Base-by-base conservation (phyloP, 176 grass and related monocot genomes). In the Phoenix dactylifera region DNA sequence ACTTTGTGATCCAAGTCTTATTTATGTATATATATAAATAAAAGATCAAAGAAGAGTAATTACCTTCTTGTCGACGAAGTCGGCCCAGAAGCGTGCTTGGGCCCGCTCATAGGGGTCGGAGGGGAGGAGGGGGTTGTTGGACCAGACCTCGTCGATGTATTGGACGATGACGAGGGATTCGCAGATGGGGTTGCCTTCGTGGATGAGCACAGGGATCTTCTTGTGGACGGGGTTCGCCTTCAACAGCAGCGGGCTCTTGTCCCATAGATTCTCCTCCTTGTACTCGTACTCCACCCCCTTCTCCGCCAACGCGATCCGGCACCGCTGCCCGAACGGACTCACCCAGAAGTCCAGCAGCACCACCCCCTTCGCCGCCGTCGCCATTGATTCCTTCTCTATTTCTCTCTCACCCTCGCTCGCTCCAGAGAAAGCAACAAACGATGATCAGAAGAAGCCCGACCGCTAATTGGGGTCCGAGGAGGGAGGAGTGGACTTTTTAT, bases 221-320 rank as follows among this genome's bases (percentile, higher is more conserved):
- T 4, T 80, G 72, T 89, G 69, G 22, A 95, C 30, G 22, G 89
- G 89, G 63, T 95, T 95, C 68, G 71, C 68, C n/a, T 81, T 56
- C 44, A 89, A 76, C 65, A 95, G 74, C 56, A 83, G 55, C 0
- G 63, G 15, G 79, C 89, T 89, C 78, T 90, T 85, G 7, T 65
- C n/a, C 4, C 0, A 5, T 10, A 89, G 54, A 65, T 86, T 75
- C 79, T 95, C 62, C 22, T 78, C 10, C 52, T 48, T 80, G 58
- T 78, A 84, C 69, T 89, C 89, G 66, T 65, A 86, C 65, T 69
- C 52, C 39, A 95, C 79, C n/a, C 85, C 85, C 74, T 95, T 95
- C 73, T 66, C 80, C 25, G 67, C 56, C 18, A 95, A 49, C 7
- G 79, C 85, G 50, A 95, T 81, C 7, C 55, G 57, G 2, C 54